These are phyloP conservation scores for Camillea tinctor DNA, from an alignment of 2,329 filamentous ascomycete genomes.

Conservation along the genomic window DNA sequence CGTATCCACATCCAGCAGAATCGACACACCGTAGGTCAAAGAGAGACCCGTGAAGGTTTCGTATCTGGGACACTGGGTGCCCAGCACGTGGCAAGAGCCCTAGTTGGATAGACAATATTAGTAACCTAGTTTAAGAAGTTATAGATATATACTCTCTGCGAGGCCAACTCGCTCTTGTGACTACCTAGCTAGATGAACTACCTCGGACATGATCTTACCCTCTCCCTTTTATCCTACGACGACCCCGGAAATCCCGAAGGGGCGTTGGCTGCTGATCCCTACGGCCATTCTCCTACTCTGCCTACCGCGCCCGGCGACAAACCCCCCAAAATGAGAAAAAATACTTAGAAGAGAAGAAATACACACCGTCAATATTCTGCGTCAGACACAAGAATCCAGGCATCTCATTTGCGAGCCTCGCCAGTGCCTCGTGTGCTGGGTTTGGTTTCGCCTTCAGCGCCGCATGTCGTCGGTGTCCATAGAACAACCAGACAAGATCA, in stretches of 20 bases:
- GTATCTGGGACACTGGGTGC: constrained; percentile 66
- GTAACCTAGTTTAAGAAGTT: neutral
- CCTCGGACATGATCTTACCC: no score
- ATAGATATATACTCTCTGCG: no score
- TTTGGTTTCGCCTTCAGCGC: constrained; percentile 73
- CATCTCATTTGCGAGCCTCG: constrained; percentile 64
- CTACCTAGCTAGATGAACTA: no score
- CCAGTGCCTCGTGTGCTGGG: constrained; percentile 71
- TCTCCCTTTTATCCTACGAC: no score
- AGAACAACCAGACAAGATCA: constrained; percentile 85
- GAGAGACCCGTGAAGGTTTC: constrained; percentile 77
- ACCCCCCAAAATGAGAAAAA: no score
- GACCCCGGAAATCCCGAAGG: no score
- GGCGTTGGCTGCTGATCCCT: no score
- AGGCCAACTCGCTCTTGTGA: no score
- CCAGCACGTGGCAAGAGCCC: constrained; percentile 69
- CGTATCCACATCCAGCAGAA: constrained; percentile 59
- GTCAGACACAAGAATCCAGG: constrained; percentile 69
- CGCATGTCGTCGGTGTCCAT: constrained; percentile 76
- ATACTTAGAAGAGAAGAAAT: neutral
- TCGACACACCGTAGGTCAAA: constrained; percentile 76
- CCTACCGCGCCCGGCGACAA: no score
- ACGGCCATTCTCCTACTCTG: no score
- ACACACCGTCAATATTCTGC: constrained; percentile 81
- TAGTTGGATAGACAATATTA: constrained; percentile 28